Evolutionary conservation across 2,329 filamentous ascomycete genomes (phyloP).

Genomic region (Ophidiomyces ophidiicola): DNA sequence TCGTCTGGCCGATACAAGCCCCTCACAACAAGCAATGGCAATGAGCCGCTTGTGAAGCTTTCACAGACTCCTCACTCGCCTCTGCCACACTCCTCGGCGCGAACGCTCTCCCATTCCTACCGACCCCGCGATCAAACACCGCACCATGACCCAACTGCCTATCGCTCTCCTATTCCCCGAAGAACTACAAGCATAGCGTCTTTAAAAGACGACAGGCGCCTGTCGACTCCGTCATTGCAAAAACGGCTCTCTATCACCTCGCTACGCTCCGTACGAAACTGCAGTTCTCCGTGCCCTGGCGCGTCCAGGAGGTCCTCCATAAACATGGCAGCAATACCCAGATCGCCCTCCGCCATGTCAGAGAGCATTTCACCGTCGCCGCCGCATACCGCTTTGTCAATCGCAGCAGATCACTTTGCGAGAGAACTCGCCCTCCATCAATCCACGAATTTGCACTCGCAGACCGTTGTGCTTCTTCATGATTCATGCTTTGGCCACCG

Average conservation of each 20-base stretch:
- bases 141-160: constrained; percentile 7
- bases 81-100: constrained; percentile 2
- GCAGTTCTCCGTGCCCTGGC: constrained; percentile 22
- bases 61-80: constrained; percentile 5
- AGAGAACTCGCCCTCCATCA: constrained; percentile 57
- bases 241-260: constrained; percentile 30
- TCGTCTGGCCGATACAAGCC: constrained; percentile 7
- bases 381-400: constrained; percentile 38
- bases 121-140: not conserved
- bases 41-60: constrained; percentile 9
- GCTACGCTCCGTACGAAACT: constrained; percentile 24
- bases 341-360: constrained; percentile 15
- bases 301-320: constrained; percentile 28
- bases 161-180: constrained; percentile 18
- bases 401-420: constrained; percentile 58
- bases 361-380: constrained; percentile 17
- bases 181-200: constrained; percentile 27
- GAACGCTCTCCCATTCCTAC: constrained; percentile 5
- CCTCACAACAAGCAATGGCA: constrained; percentile 9
- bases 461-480: constrained; percentile 75
- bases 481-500: constrained; percentile 93
- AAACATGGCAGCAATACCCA: constrained; percentile 22
- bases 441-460: constrained; percentile 29
- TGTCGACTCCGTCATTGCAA: constrained; percentile 26
- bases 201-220: constrained; percentile 27